Evolutionary conservation across 2,329 filamentous ascomycete species (phyloP).

Genomic region (Diplodia intermedia): DNA sequence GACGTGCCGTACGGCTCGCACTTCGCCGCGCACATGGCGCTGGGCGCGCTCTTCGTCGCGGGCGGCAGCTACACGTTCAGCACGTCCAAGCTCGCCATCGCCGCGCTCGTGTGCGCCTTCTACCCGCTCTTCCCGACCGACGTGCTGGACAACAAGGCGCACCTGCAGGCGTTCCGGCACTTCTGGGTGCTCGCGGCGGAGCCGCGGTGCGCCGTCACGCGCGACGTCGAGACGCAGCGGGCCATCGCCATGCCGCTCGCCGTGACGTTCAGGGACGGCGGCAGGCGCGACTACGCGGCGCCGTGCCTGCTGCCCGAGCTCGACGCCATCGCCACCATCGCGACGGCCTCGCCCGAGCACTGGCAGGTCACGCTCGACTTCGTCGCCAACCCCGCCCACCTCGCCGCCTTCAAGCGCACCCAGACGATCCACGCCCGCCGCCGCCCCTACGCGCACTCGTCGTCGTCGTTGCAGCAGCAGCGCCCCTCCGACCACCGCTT

Average conservation of each 20-base stretch:
- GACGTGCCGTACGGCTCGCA: slow-evolving; percentile 93
- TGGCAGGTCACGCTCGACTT: slow-evolving; percentile 87
- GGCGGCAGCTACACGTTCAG: slow-evolving; percentile 93
- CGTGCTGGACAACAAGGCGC: slow-evolving; percentile 91
- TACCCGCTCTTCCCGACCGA: slow-evolving; percentile 90
- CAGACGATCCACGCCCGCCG: slow-evolving; percentile 78
- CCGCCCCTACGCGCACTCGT: slow-evolving; percentile 52
- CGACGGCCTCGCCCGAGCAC: slow-evolving; percentile 70
- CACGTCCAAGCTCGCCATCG: slow-evolving; percentile 85
- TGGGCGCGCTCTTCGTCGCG: slow-evolving; percentile 88
- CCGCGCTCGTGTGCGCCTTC: slow-evolving; percentile 85
- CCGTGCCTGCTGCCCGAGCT: slow-evolving; percentile 71
- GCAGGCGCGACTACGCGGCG: slow-evolving; percentile 50
- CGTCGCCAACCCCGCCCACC: slow-evolving; percentile 65
- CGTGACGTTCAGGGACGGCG: slow-evolving; percentile 63
- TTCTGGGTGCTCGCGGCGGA: slow-evolving; percentile 96
- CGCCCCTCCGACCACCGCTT: slow-evolving; percentile 50
- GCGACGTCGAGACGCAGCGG: slow-evolving; percentile 83
- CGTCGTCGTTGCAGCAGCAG: not conserved
- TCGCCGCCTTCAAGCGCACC: slow-evolving; percentile 68
- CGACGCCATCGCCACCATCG: slow-evolving; percentile 66
- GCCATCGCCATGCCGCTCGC: slow-evolving; percentile 76
- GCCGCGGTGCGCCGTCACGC: slow-evolving; percentile 83
- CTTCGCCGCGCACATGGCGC: slow-evolving; percentile 87
- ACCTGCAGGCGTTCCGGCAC: slow-evolving; percentile 94